Base-by-base conservation (phyloP, 2,329 filamentous ascomycete genomes). In the Claviceps sp. region DNA sequence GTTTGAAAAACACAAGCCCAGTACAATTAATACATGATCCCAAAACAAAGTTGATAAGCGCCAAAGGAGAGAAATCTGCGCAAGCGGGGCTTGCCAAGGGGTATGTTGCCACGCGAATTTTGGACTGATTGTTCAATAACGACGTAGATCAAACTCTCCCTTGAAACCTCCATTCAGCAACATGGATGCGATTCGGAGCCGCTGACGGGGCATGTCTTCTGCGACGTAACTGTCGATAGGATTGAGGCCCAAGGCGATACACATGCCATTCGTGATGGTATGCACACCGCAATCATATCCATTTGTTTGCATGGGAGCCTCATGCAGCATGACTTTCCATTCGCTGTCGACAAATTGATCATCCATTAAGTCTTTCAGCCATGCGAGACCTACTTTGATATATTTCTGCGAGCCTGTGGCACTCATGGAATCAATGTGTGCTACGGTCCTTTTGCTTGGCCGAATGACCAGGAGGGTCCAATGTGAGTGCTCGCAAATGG, bases 251-350 rank as follows among this genome's bases (percentile, higher is more conserved):
- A 81, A 61, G 0, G 75, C 71, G 39, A 81, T 60, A 52, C 81
- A 85, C 47, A 88, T 75, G 16, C 78, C 82, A 60, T 90, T 91
- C 17, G 85, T 78, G 57, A 87, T 80, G 14, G 83, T 79, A 62
- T 88, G 87, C 3, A 89, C 78, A n/a, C 87, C 87, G 58, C 87
- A 90, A 62, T 90, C 87, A 61, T 77, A 80, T 1, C 76, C 75
- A 60, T 90, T 90, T 26, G 68, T 72, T 64, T 90, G 86, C 2
- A 56, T 59, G 0, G 78, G 74, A 39, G 77, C 78, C 16, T 66
- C 64, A 45, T 75, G 71, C n/a, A 67, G 62, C 7, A 76, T 67
- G 1, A 72, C 68, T 24, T 64, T 70, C 86, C 86, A 90, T 42
- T 86, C 81, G 1, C 68, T 66, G 14, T 70, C 68, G 2, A 73